Evolutionary conservation across 768 basidiomycete genomes (phyloP), one percentile per base, ranked within the genome.

Genomic region (Collybia sordida): DNA sequence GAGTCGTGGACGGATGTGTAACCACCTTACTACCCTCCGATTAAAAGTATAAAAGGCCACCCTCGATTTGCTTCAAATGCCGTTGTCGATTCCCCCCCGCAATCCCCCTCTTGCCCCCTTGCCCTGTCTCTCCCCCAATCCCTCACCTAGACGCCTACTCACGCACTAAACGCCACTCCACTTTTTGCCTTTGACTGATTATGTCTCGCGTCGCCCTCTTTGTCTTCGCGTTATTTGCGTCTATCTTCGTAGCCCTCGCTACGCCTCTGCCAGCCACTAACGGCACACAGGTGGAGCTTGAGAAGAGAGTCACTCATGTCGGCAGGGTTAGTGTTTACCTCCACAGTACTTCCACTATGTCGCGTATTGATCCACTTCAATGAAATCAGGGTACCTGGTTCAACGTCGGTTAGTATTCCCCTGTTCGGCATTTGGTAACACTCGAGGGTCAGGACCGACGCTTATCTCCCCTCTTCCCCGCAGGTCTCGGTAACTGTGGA

Each of bases 381-480:
- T 57, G 37, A 36, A 24, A 50, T 2, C 55, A 88, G 87, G 86
- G 80, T 35, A 90, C 87, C 27, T 90, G 78, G 79, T 90, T 79
- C 62, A 53, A 82, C 52, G 77, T 75, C 47, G 81, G 75, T 71
- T 17, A 60, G 66, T 59, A 9, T 37, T 49, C 12, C 39, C 38
- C 4, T 44, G 17, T 25, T 56, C 39, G 19, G 23, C 35, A 42
- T 35, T 12, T 27, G 5, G 6, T 3, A 14, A 18, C 14, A 22
- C n/a, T 34, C 47, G 36, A 24, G 12, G 24, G 19, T 8, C 24
- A 51, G 25, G 36, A 12, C 46, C 48, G 43, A 61, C 38, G 24
- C 3, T 25, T 24, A 31, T 47, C 46, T 19, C 31, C 52, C 42
- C 42, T 23, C 50, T 28, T 49, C 24, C 45, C 46, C n/a, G 39